phyloP scores from a whole-genome alignment of 768 basidiomycete species.

The Phylloporus sp. region DNA sequence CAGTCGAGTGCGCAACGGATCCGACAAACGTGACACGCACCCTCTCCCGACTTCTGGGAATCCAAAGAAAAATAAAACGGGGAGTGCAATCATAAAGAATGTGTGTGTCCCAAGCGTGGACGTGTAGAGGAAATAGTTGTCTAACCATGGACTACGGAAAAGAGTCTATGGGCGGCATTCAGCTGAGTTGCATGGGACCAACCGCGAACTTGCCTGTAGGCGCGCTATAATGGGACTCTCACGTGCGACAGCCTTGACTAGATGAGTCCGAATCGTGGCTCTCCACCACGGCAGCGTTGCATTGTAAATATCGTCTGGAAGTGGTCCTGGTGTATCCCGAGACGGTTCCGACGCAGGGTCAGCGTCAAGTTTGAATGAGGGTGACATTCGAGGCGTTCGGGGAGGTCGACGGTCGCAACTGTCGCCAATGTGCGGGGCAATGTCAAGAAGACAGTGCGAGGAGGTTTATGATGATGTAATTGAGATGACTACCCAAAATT shows the following conservation, averaged over 20 bases:
- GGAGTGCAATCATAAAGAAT: constrained; percentile 90
- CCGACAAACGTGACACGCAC: constrained; percentile 39
- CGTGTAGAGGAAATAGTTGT: constrained; percentile 80
- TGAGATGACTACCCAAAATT: neutral
- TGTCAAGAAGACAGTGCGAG: neutral
- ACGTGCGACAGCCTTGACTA: constrained; percentile 50
- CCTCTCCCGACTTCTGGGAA: constrained; percentile 64
- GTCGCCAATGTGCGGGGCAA: neutral
- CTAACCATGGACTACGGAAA: constrained; percentile 64
- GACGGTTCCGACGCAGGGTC: neutral
- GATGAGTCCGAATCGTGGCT: constrained; percentile 49
- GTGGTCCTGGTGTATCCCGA: constrained; percentile 13
- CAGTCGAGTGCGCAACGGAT: neutral
- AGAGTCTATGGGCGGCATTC: constrained; percentile 35
- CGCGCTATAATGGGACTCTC: constrained; percentile 61
- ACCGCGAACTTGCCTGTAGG: constrained; percentile 59
- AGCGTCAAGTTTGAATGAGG: neutral
- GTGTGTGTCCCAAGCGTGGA: constrained; percentile 82
- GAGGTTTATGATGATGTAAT: neutral
- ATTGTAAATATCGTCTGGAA: constrained; percentile 56
- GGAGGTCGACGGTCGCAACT: neutral
- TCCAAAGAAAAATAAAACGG: constrained; percentile 88
- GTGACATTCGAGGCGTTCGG: neutral
- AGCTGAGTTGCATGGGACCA: neutral
- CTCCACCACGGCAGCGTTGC: constrained; percentile 63